Conservation (phyloP, 2,329 filamentous ascomycete genomes). For the Fusarium fujikuroi region DNA sequence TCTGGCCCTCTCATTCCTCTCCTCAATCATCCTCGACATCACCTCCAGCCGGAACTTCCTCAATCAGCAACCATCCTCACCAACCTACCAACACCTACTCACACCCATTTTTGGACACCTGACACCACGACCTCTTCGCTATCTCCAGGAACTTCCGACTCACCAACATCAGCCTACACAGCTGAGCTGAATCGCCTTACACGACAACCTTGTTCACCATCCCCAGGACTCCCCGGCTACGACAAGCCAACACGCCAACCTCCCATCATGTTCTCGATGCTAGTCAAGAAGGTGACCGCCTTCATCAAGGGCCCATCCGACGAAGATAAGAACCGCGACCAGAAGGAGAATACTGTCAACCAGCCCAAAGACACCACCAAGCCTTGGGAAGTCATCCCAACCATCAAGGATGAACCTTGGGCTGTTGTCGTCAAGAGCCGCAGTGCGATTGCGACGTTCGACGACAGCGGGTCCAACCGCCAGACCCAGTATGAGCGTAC, state of each 20-base stretch:
- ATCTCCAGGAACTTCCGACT: no score
- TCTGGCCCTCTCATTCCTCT: not conserved
- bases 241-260: no score
- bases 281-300: not conserved
- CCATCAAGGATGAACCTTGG: not conserved
- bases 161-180: no score
- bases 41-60: fast-evolving
- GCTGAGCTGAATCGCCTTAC: no score
- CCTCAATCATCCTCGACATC: not conserved
- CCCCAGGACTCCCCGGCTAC: no score
- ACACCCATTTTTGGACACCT: not conserved
- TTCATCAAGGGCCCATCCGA: not conserved
- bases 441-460: not conserved
- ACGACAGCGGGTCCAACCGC: fast-evolving
- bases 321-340: not conserved
- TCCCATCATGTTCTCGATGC: not conserved
- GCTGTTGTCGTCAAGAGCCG: not conserved
- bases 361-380: not conserved
- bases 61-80: not conserved
- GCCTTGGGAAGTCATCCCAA: not conserved
- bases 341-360: not conserved
- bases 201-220: no score
- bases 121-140: not conserved
- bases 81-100: no score
- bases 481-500: fast-evolving